phyloP scores from a whole-genome alignment of 495 filamentous ascomycete genomes.

The Penicillium paradoxum region DNA sequence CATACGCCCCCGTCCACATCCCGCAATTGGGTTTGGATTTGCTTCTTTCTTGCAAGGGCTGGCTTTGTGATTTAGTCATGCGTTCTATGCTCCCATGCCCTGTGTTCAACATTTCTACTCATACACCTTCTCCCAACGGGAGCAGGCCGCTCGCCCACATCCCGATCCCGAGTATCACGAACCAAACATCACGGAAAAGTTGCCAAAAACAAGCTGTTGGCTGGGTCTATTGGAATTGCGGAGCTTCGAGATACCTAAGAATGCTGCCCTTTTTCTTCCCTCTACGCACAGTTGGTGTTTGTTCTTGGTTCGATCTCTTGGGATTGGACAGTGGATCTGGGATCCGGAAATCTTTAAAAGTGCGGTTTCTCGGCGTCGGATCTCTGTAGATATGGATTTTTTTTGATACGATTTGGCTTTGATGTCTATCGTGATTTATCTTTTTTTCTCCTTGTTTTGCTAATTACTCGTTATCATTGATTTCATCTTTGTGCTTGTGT shows the following conservation, averaged over 20 bases:
- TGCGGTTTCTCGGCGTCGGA: slow-evolving; percentile 29
- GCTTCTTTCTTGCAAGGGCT: slow-evolving; percentile 15
- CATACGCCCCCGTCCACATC: background rate
- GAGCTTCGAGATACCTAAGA: background rate
- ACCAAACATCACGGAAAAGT: background rate
- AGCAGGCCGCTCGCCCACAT: background rate
- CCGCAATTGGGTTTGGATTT: slow-evolving; percentile 5
- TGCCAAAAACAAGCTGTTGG: background rate
- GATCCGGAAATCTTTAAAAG: slow-evolving; percentile 18
- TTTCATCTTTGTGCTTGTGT: background rate
- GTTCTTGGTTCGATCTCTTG: slow-evolving; percentile 10
- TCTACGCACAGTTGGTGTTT: slow-evolving; percentile 1
- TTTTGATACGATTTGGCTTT: slow-evolving; percentile 28
- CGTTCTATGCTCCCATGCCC: background rate
- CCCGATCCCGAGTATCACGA: background rate
- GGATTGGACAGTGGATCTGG: slow-evolving; percentile 14
- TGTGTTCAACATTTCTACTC: slow-evolving; percentile 1
- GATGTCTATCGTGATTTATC: slow-evolving; percentile 4
- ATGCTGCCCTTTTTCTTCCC: background rate
- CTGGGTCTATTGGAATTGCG: background rate
- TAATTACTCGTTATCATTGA: slow-evolving; percentile 7
- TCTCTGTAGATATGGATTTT: slow-evolving; percentile 29
- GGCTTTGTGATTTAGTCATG: slow-evolving; percentile 11
- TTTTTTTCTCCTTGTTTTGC: slow-evolving; percentile 3
- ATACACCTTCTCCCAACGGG: slow-evolving; percentile 1